Conservation (phyloP, 495 filamentous ascomycete genomes). For the Hyaloscypha bicolor region DNA sequence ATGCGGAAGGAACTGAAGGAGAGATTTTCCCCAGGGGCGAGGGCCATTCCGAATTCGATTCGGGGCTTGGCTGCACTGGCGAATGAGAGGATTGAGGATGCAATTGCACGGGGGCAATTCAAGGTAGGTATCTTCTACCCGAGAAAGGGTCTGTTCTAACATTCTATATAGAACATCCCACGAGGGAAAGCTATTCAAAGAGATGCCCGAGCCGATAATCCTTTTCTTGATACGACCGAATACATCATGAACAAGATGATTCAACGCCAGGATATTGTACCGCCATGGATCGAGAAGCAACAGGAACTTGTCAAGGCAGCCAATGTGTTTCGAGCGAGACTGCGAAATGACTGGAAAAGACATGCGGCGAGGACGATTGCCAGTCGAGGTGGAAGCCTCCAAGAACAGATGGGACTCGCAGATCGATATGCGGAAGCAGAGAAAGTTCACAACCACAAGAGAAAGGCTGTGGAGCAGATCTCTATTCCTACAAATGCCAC, state of each 20-base stretch:
- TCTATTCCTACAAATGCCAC: constrained; percentile 50
- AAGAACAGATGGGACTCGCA: constrained; percentile 73
- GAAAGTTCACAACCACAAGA: constrained; percentile 52
- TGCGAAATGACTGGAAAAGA: constrained; percentile 84
- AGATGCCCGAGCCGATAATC: constrained; percentile 80
- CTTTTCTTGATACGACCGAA: constrained; percentile 95
- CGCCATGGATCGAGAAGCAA: constrained; percentile 96
- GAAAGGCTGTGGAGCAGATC: constrained; percentile 47
- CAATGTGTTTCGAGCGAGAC: constrained; percentile 67
- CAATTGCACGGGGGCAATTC: constrained; percentile 90
- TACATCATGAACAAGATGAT: constrained; percentile 99
- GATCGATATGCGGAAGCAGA: constrained; percentile 77
- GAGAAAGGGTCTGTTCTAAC: not conserved
- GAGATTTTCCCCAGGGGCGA: constrained; percentile 71
- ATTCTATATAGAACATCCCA: constrained; percentile 58
- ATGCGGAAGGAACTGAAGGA: constrained; percentile 74
- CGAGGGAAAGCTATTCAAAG: constrained; percentile 77
- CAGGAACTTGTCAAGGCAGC: constrained; percentile 79
- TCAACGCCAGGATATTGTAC: constrained; percentile 84
- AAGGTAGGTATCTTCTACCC: constrained; percentile 40
- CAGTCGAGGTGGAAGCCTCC: constrained; percentile 75
- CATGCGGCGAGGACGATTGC: constrained; percentile 82
- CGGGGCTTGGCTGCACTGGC: constrained; percentile 81
- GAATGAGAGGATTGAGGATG: constrained; percentile 93
- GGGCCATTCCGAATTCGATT: constrained; percentile 76